Base-by-base conservation (phyloP, 208 protist species). In the Trypanosoma boissoni region DNA sequence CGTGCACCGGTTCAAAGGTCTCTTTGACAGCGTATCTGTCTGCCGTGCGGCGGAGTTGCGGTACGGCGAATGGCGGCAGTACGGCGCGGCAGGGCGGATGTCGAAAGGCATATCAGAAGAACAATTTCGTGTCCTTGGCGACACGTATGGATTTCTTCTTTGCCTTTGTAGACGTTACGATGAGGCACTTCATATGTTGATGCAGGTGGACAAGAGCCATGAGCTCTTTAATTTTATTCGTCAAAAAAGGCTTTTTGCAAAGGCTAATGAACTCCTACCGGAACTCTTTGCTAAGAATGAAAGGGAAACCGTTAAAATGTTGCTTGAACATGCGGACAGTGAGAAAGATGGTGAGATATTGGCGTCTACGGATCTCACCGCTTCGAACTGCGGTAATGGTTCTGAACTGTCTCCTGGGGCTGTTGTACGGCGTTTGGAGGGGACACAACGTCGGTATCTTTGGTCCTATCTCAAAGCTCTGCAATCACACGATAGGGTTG, bases 171-270 rank as follows among this genome's bases (percentile, higher is more conserved):
- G 68, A 20, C 66, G 68, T 3, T 52, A 85, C 43, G 77, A 85
- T 16, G 74, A 83, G 39, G 86, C 86, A 39, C 72, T 92, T 32
- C 68, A 76, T 27, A 74, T 85, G 50, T 44, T 92, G 3, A 57
- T 89, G 48, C 63, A 61, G 16, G 60, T 88, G n/a, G 37, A 67
- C 14, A 21, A 61, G 5, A 81, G 79, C 49, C 44, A 68, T 49
- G 69, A 78, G 56, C 60, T 85, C n/a, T 85, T 85, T 50, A 26
- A 39, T 18, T 71, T 80, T 43, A 69, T 79, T 49, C 70, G 60
- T 16, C 37, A 68, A 26, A 58, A 71, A 44, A 41, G 56, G 37
- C 57, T 80, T 20, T 76, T 76, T 52, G 39, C 34, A 26, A 69
- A 77, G 60, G 68, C 78, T 26, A 31, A 69, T 18, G 65, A 77